Evolutionary conservation across 371 early-diverging fungal genomes (phyloP), one percentile per base, ranked within the genome.

Genomic region (Zychaea mexicana): DNA sequence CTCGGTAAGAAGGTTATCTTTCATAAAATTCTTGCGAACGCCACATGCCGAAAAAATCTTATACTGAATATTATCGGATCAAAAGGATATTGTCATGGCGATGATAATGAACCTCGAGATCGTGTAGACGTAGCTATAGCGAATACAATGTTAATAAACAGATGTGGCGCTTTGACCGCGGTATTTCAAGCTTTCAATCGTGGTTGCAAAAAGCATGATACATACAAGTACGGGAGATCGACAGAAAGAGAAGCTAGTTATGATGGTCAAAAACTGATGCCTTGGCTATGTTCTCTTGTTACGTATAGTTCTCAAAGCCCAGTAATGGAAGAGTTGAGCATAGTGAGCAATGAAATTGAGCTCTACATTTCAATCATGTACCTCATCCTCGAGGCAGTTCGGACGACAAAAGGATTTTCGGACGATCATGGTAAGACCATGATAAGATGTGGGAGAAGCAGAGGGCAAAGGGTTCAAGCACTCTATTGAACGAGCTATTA

Each of bases 281-380:
- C 30, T 30, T 33, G 1, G 8, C 26, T 31, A 52, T 57, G 3
- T 42, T 21, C 19, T 45, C 27, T 61, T 46, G n/a, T 68, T 57
- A 36, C 15, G 26, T 6, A 3, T 64, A 52, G 38, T 28, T 12
- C 17, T 26, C 46, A 22, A 47, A 65, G 61, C 26, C 39, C 62
- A 36, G 52, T 52, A 28, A 58, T 55, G 19, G 31, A 28, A 9
- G 56, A 72, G 17, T 72, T 77, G 56, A 62, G 60, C 15, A 72
- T 71, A 17, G 67, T 87, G 10, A 83, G 85, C 49, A 65, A 71
- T 1, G 91, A 92, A 57, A 85, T 87, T 42, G 82, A 85, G 15
- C 69, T 86, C 6, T 83, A 83, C 61, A 71, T 92, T 38, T 86
- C 88, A 21, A 65, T 89, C 2, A 47, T 87, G 28, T 90, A 82